phyloP scores from a whole-genome alignment of 441 rosid species.

The Jatropha multifida region DNA sequence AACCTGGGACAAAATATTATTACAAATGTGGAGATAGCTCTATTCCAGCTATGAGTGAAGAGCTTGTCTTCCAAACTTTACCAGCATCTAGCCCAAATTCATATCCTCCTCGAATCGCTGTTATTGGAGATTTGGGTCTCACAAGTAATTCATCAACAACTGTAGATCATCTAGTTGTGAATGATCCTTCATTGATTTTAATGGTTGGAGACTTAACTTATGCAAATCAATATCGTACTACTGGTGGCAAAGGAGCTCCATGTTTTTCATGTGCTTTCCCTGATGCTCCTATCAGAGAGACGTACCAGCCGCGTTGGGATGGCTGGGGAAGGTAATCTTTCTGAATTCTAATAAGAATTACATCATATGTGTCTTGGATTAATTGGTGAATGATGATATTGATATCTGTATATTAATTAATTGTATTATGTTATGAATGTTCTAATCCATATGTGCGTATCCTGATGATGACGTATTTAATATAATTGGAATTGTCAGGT shows the following conservation, averaged over 20 bases:
- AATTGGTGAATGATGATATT: too few relatives aligned
- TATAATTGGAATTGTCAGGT: conserved; percentile 39
- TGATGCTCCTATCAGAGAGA: conserved; percentile 49
- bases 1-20: conserved; percentile 54
- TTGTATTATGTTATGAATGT: neutral
- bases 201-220: conserved; percentile 73
- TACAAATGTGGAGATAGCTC: conserved; percentile 89
- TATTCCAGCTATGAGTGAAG: conserved; percentile 56
- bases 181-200: conserved; percentile 70
- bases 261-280: conserved; percentile 55
- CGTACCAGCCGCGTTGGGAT: conserved; percentile 87
- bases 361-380: too few relatives aligned
- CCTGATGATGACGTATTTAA: conserved; percentile 31
- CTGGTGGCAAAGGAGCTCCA: conserved; percentile 57
- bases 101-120: conserved; percentile 59
- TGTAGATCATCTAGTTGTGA: conserved; percentile 44
- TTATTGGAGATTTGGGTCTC: conserved; percentile 81
- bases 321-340: conserved; percentile 86
- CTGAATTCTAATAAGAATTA: conserved; percentile 30
- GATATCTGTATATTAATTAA: too few relatives aligned
- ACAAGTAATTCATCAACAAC: conserved; percentile 65
- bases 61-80: conserved; percentile 55
- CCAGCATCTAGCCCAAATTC: conserved; percentile 43
- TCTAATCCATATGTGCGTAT: neutral
- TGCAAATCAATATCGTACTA: conserved; percentile 67